Evolutionary conservation across 441 rosid genomes (phyloP).

Genomic region (Erodium texanum): DNA sequence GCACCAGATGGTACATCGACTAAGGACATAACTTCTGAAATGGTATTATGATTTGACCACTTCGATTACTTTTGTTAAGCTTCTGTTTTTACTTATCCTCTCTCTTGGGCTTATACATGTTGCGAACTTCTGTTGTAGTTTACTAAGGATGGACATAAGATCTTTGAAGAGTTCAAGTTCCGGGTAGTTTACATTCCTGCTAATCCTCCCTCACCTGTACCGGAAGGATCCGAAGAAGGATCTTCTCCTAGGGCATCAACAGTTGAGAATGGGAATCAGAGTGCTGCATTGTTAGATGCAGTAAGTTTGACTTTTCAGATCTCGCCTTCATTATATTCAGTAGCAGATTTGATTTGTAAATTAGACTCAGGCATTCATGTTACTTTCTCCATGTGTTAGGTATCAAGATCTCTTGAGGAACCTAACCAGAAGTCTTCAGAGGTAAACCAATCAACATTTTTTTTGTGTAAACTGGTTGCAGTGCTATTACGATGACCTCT

Average conservation of each 20-base stretch:
- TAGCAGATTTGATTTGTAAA: not conserved
- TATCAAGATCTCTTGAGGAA: constrained; percentile 47
- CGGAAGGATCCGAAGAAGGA: constrained; percentile 81
- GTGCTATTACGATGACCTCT: not conserved
- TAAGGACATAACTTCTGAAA: constrained; percentile 52
- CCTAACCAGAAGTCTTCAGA: constrained; percentile 46
- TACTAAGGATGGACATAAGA: constrained; percentile 45
- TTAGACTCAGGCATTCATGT: not conserved
- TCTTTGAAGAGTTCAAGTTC: constrained; percentile 65
- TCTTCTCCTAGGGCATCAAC: constrained; percentile 51
- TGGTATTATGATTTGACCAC: constrained; percentile 31
- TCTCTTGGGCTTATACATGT: not conserved
- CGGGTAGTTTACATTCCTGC: constrained; percentile 75
- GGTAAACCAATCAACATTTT: constrained; percentile 26
- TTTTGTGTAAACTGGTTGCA: not conserved
- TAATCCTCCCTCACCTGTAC: constrained; percentile 70
- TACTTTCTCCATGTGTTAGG: constrained; percentile 28
- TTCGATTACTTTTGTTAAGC: not conserved
- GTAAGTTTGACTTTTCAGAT: constrained; percentile 22
- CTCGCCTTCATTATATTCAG: not conserved
- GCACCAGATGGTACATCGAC: constrained; percentile 46
- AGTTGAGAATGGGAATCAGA: constrained; percentile 36
- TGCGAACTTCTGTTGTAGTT: constrained; percentile 34
- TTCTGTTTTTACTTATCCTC: not conserved
- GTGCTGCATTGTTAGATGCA: constrained; percentile 28